Evolutionary conservation across 257 asterid genomes (phyloP).

Genomic region (Coffea canephora): DNA sequence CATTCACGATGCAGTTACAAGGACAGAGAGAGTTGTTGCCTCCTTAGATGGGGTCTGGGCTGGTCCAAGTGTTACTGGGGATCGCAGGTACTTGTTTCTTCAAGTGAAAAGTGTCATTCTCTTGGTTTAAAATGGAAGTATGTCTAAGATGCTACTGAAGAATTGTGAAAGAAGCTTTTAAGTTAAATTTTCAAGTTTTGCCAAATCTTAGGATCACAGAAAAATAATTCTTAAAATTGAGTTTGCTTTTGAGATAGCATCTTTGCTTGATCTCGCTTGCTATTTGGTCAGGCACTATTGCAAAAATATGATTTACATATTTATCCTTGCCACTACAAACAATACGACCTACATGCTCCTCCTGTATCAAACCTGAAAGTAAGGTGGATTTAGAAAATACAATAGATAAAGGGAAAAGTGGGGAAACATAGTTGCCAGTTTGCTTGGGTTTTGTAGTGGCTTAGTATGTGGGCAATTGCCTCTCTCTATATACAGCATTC

Average conservation of each 20-base stretch:
- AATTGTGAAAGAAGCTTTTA: neutral
- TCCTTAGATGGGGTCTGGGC: constrained; percentile 83
- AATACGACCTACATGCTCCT: too few relatives aligned
- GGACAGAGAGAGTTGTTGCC: constrained; percentile 79
- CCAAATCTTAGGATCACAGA: neutral
- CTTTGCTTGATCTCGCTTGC: neutral
- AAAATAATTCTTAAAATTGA: neutral
- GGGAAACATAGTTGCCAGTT: neutral
- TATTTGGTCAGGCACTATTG: neutral
- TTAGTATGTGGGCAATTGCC: neutral
- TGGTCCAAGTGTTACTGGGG: constrained; percentile 64
- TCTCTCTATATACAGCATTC: neutral
- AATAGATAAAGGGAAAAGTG: neutral
- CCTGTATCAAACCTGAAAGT: too few relatives aligned
- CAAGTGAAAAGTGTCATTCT: neutral
- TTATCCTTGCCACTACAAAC: too few relatives aligned
- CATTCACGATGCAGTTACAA: constrained; percentile 67
- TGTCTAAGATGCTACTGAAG: neutral
- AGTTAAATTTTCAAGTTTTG: neutral
- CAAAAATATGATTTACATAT: too few relatives aligned
- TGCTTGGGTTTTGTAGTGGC: neutral
- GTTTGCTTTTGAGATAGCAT: neutral
- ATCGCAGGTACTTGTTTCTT: constrained; percentile 47
- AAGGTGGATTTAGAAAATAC: too few relatives aligned
- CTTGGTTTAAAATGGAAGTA: neutral